Base-by-base conservation (phyloP, 257 asterid genomes). In the Rauvolfia tetraphylla region DNA sequence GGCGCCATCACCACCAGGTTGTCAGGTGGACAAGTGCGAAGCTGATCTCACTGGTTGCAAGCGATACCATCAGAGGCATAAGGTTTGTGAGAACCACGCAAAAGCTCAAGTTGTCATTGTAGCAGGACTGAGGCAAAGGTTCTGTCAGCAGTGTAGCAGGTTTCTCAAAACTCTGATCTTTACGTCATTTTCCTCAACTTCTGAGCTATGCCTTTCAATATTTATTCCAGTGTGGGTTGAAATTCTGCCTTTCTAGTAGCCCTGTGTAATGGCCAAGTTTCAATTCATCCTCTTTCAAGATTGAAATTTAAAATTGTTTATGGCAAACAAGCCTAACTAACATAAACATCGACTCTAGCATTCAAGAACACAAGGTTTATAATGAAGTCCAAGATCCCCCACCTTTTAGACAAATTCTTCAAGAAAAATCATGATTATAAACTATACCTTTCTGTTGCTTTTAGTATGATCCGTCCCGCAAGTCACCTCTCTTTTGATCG, bases 91-190 rank as follows among this genome's bases (percentile, higher is more conserved):
- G 73, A 41, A 78, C n/a, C 95, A 90, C 74, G 85, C 92, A 17
- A 90, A 90, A 73, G 91, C 89, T 34, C 80, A 86, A 12, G 85
- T 79, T 25, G 92, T 80, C 36, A n/a, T 84, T 7, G 74, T 86
- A 69, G 87, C 78, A 13, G 95, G 92, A 31, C 23, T 75, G 0
- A 75, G 79, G 63, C 95, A 88, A 63, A 80, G 95, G 79, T 90
- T 90, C 81, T 89, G 95, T 65, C 95, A 89, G 79, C 92, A 89
- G 84, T 89, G 92, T 78, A 89, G 95, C 90, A 90, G 92, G 91
- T 88, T 68, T 68, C 70, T 3, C 22, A 20, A 76, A 31, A 69
- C 11, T 5, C 8, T 12, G 14, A 62, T 29, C n/a, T 31, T 27
- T 62, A 1, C 17, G 14, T 17, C 17, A 13, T 14, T 62, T 33